Percentiles rank a stretch among this genome's conserved stretches.
phyloP scores from a whole-genome alignment of 2,329 filamentous ascomycete species.

The Colletotrichum sp. region DNA sequence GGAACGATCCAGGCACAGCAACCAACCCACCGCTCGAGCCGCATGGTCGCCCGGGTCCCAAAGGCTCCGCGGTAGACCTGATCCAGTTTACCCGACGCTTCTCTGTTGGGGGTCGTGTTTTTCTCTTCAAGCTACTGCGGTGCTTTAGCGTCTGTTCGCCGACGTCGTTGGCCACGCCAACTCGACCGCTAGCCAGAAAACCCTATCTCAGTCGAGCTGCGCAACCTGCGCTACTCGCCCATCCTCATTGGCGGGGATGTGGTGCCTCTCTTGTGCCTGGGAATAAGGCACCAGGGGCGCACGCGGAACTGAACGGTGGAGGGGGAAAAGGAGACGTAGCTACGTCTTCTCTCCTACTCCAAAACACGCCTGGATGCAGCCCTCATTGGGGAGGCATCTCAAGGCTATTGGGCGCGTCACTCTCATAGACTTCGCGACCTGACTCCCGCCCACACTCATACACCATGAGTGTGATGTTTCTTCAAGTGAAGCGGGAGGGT shows the following conservation, averaged over 20 bases:
- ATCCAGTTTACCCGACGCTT: neutral
- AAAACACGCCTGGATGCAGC: neutral
- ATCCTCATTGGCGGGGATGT: neutral
- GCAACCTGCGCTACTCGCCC: neutral
- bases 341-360: neutral
- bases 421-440: neutral
- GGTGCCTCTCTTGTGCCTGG: neutral
- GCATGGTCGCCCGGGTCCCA: neutral
- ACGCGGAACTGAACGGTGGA: neutral
- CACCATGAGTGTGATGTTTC: neutral
- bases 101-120: neutral
- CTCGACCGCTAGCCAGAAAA: neutral
- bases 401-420: neutral
- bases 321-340: neutral
- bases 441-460: neutral
- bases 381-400: neutral
- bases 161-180: constrained; percentile 1
- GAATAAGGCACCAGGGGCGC: neutral
- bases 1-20: neutral
- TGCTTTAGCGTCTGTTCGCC: constrained; percentile 17
- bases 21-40: constrained; percentile 12
- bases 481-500: neutral
- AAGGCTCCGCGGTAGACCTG: neutral
- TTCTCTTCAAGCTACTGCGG: neutral
- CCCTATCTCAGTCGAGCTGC: constrained; percentile 2